Evolutionary conservation across 2,329 filamentous ascomycete genomes (phyloP).

Genomic region (Aspergillus neoniger): DNA sequence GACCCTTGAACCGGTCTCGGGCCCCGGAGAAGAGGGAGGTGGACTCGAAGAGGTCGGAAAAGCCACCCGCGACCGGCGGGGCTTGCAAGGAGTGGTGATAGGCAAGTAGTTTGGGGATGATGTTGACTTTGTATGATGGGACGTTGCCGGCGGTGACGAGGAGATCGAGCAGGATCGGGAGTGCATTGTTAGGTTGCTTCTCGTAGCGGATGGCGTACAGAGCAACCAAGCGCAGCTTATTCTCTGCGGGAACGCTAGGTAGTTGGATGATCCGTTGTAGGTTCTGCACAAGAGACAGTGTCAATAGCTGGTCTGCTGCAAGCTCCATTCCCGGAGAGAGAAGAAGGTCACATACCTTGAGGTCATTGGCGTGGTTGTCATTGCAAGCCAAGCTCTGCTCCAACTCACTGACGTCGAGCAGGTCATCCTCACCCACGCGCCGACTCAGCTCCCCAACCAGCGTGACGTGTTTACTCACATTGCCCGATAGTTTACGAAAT

Average conservation of each 20-base stretch:
- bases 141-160: constrained; percentile 82
- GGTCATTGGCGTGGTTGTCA: constrained; percentile 85
- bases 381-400: constrained; percentile 97
- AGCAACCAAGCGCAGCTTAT: constrained; percentile 85
- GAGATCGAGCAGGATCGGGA: constrained; percentile 83
- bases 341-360: constrained; percentile 66
- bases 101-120: constrained; percentile 77
- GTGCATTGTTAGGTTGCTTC: constrained; percentile 78
- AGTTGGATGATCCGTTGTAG: constrained; percentile 85
- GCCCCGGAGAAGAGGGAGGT: constrained; percentile 88
- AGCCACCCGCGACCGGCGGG: constrained; percentile 71
- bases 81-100: constrained; percentile 88
- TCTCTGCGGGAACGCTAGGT: constrained; percentile 72
- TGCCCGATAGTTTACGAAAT: constrained; percentile 93
- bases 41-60: constrained; percentile 89
- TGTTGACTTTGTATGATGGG: constrained; percentile 70
- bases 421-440: constrained; percentile 77
- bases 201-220: constrained; percentile 94
- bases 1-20: constrained; percentile 82
- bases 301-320: not conserved
- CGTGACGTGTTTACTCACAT: constrained; percentile 98
- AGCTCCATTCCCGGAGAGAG: not conserved
- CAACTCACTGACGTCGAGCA: constrained; percentile 95
- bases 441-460: constrained; percentile 91
- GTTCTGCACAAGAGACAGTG: constrained; percentile 53